phyloP scores from a whole-genome alignment of 2,329 filamentous ascomycete genomes.

The Thielaviopsis populi region DNA sequence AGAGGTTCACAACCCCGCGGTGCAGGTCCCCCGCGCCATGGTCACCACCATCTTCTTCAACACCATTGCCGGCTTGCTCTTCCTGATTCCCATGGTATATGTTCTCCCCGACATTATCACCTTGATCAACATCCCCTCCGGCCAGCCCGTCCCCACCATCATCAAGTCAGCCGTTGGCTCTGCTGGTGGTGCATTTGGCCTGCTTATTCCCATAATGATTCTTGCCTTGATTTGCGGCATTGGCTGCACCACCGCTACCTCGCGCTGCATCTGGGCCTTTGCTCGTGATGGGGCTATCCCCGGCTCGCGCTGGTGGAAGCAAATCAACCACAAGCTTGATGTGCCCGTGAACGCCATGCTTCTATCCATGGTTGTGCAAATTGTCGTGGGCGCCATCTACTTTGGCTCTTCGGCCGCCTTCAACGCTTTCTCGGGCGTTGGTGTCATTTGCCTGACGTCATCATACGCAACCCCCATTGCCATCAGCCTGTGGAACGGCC shows the following conservation, averaged over 20 bases:
- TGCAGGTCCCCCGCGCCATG: constrained; percentile 60
- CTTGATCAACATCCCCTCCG: constrained; percentile 38
- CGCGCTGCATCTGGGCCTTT: constrained; percentile 54
- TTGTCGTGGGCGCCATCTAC: constrained; percentile 51
- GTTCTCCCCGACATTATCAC: constrained; percentile 47
- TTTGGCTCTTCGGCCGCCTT: constrained; percentile 56
- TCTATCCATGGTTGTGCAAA: constrained; percentile 50
- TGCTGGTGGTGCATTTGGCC: constrained; percentile 44
- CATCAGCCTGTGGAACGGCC: constrained; percentile 45
- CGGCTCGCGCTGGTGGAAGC: constrained; percentile 44
- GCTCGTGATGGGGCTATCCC: constrained; percentile 56
- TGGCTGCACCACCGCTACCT: constrained; percentile 53
- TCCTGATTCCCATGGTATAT: constrained; percentile 54
- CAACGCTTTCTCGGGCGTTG: constrained; percentile 55
- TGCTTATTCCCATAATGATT: constrained; percentile 50
- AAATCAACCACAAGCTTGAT: constrained; percentile 46
- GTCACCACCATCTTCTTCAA: constrained; percentile 53
- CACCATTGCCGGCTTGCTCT: constrained; percentile 49
- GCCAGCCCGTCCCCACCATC: constrained; percentile 50
- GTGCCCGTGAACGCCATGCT: constrained; percentile 59
- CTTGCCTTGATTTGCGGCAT: constrained; percentile 52
- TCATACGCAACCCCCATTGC: constrained; percentile 54
- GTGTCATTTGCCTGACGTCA: constrained; percentile 53
- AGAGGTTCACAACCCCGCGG: constrained; percentile 50
- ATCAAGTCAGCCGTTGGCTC: constrained; percentile 47